A percentile compares a stretch with the other conserved stretches of the same genome.
phyloP scores from a whole-genome alignment of 176 grass and related monocot genomes.

The Musa acuminata region DNA sequence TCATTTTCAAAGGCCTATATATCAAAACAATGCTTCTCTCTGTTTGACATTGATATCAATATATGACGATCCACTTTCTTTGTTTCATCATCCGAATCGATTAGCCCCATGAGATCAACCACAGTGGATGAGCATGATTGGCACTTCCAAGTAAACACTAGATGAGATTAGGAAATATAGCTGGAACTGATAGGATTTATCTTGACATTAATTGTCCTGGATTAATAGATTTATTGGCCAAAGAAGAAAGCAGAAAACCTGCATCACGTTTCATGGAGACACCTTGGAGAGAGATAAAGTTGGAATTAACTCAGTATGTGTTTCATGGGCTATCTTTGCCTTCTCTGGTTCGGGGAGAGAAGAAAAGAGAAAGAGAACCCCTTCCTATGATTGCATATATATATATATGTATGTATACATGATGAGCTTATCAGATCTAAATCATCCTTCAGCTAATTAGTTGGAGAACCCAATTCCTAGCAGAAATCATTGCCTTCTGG shows the following conservation, averaged over 20 bases:
- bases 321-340: not conserved
- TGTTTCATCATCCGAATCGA: not conserved
- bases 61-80: not conserved
- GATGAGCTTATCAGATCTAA: not conserved
- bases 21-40: not conserved
- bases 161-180: not conserved
- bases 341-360: not conserved
- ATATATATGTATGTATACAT: not conserved
- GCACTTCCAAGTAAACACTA: not conserved
- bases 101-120: not conserved
- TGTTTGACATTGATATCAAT: not conserved
- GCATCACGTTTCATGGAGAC: not conserved
- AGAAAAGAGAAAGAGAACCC: slow-evolving; percentile 13
- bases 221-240: too few relatives aligned
- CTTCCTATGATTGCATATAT: not conserved
- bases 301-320: not conserved
- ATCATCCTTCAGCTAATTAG: not conserved
- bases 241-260: too few relatives aligned
- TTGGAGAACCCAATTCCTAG: not conserved
- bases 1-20: not conserved
- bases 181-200: too few relatives aligned
- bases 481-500: slow-evolving; percentile 29
- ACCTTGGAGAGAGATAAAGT: not conserved
- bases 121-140: not conserved
- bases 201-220: too few relatives aligned